phyloP scores from a whole-genome alignment of 108 stramenopile species.

The Cyclostephanos invisitatus region DNA sequence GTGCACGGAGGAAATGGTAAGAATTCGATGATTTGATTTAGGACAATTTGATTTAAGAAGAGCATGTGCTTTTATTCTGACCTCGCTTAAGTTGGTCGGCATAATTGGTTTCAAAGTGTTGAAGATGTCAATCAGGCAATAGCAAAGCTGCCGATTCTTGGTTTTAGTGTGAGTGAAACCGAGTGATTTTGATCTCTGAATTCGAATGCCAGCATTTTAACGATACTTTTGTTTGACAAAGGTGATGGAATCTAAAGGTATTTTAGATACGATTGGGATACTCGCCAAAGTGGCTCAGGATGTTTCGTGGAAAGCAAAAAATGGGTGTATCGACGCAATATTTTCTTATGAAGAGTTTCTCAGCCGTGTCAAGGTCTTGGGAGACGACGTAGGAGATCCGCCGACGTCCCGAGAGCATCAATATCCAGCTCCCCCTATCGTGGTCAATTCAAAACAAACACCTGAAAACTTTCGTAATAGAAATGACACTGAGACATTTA shows the following conservation, averaged over 20 bases:
- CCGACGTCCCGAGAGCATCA: slow-evolving; percentile 40
- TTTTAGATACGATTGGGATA: slow-evolving; percentile 34
- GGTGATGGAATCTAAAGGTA: slow-evolving; percentile 50
- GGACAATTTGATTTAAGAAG: too few species aligned
- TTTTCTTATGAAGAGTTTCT: slow-evolving; percentile 48
- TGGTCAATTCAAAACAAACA: slow-evolving; percentile 20
- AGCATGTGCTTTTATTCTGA: too few species aligned
- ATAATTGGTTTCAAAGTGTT: slow-evolving; percentile 47
- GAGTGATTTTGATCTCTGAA: background rate
- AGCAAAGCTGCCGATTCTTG: slow-evolving; percentile 32
- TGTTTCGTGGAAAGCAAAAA: slow-evolving; percentile 53
- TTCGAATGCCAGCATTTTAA: background rate
- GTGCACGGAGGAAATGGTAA: slow-evolving; percentile 62
- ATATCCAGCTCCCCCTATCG: slow-evolving; percentile 53
- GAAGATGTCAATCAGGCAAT: slow-evolving; percentile 52
- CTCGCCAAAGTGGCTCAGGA: slow-evolving; percentile 46
- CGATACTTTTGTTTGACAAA: background rate
- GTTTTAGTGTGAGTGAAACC: slow-evolving; percentile 29
- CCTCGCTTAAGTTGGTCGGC: too few species aligned
- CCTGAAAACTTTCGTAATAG: slow-evolving; percentile 8
- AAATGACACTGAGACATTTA: slow-evolving; percentile 5
- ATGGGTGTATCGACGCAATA: slow-evolving; percentile 39
- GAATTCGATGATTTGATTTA: too few species aligned
- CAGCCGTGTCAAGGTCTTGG: slow-evolving; percentile 27
- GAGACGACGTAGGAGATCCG: slow-evolving; percentile 46